Conservation (phyloP, 1,284 basidiomycete genomes). For the Apiotrichum laibachii region DNA sequence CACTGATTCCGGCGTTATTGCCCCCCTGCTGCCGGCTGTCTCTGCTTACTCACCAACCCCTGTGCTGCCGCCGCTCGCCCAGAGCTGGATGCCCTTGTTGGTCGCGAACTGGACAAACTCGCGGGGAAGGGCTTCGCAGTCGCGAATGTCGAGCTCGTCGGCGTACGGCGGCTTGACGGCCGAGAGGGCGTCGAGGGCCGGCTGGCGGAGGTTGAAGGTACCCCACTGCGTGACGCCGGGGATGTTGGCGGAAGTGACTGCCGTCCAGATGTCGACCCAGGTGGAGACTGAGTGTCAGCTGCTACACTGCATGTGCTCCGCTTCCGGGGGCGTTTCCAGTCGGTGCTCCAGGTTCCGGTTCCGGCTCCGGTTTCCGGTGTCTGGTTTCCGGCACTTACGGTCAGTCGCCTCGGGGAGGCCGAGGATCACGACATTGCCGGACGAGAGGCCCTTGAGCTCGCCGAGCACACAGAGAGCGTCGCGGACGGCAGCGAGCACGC, state of each 20-base stretch:
- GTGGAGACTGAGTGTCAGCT: neutral
- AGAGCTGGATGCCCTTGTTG: slow-evolving; percentile 40
- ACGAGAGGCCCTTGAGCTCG: slow-evolving; percentile 30
- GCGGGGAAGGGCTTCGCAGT: slow-evolving; percentile 46
- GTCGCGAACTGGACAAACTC: slow-evolving; percentile 42
- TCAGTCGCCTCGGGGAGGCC: slow-evolving; percentile 26
- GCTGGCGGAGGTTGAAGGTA: slow-evolving; percentile 38
- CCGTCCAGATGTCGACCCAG: slow-evolving; percentile 12
- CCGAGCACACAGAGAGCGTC: slow-evolving; percentile 28
- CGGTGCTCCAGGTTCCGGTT: neutral
- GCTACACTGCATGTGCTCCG: neutral
- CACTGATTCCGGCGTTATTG: too few relatives aligned
- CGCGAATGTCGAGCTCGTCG: slow-evolving; percentile 49
- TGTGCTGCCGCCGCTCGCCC: slow-evolving; percentile 49
- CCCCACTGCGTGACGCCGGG: slow-evolving; percentile 32
- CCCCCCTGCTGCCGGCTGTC: too few relatives aligned
- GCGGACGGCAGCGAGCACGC: slow-evolving; percentile 19
- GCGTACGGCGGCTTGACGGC: slow-evolving; percentile 22
- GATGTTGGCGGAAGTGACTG: neutral
- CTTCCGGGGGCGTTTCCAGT: too few relatives aligned
- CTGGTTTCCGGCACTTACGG: slow-evolving; percentile 14
- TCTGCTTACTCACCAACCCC: slow-evolving; percentile 37
- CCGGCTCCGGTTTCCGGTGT: neutral
- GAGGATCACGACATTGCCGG: slow-evolving; percentile 39
- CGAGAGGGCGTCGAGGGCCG: slow-evolving; percentile 24